phyloP scores from a whole-genome alignment of 352 stramenopile species.

The Globisporangium rhizosaccharum region DNA sequence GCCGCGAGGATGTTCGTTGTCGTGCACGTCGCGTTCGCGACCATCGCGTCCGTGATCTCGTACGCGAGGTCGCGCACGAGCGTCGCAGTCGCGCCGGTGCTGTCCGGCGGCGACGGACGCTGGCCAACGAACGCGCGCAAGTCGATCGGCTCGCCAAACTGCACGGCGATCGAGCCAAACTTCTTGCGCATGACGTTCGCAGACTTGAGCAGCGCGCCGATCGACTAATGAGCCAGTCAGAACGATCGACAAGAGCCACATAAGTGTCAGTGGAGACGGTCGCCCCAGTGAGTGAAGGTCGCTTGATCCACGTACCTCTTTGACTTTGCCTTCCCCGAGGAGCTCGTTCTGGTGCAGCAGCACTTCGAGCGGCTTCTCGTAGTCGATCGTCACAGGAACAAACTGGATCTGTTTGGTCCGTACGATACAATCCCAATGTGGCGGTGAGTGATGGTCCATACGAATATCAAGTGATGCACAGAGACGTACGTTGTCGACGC shows the following conservation, averaged over 20 bases:
- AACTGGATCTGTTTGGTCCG: constrained; percentile 47
- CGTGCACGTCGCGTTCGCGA: constrained; percentile 56
- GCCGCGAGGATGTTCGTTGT: constrained; percentile 71
- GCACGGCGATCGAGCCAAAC: constrained; percentile 77
- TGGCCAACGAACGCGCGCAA: constrained; percentile 42
- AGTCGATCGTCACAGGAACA: constrained; percentile 83
- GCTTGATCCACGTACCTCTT: constrained; percentile 30
- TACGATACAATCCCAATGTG: constrained; percentile 1
- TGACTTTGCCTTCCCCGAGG: constrained; percentile 73
- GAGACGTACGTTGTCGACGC: constrained; percentile 52
- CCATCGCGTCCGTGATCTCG: constrained; percentile 68
- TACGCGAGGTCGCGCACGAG: constrained; percentile 70
- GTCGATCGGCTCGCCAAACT: constrained; percentile 68
- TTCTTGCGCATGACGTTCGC: constrained; percentile 67
- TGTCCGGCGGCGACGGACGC: constrained; percentile 18
- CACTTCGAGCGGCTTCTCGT: constrained; percentile 81
- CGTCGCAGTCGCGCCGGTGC: constrained; percentile 21
- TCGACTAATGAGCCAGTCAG: constrained; percentile 24
- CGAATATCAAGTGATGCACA: background rate
- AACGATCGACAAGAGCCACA: background rate
- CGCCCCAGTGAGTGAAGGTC: background rate
- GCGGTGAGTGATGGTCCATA: background rate
- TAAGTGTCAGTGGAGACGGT: background rate
- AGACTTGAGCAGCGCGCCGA: constrained; percentile 62
- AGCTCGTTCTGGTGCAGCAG: constrained; percentile 80